Percentiles rank a stretch among this genome's conserved stretches.
These are phyloP conservation scores for Leccinum incarnatum DNA, from an alignment of 768 basidiomycete species.

Conservation along the genomic window DNA sequence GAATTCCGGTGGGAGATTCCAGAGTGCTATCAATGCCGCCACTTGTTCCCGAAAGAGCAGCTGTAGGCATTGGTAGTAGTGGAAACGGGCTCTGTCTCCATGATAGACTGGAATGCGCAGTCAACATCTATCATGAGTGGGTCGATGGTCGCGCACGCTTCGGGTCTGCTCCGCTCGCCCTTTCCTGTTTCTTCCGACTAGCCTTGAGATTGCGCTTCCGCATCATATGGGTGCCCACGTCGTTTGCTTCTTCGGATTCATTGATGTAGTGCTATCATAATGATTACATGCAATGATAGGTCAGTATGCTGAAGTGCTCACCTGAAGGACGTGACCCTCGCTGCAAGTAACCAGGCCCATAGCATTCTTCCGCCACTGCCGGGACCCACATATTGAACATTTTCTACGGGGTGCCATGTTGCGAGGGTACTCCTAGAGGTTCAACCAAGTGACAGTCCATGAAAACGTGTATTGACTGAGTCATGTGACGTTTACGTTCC, in stretches of 20 bases:
- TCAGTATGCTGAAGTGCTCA: slow-evolving; percentile 31
- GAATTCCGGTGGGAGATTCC: slow-evolving; percentile 77
- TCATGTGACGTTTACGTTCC: slow-evolving; percentile 13
- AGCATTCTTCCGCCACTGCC: slow-evolving; percentile 84
- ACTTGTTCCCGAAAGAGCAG: slow-evolving; percentile 78
- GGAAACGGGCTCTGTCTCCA: slow-evolving; percentile 71
- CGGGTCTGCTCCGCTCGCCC: slow-evolving; percentile 52
- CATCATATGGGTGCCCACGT: slow-evolving; percentile 58
- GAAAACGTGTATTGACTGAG: not conserved
- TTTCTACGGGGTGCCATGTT: slow-evolving; percentile 58
- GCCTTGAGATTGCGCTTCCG: slow-evolving; percentile 66
- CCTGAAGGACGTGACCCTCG: slow-evolving; percentile 90
- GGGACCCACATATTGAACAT: slow-evolving; percentile 79
- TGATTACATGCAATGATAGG: not conserved
- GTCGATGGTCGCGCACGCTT: slow-evolving; percentile 44
- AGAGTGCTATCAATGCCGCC: slow-evolving; percentile 50
- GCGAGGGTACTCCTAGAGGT: not conserved
- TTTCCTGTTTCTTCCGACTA: slow-evolving; percentile 49
- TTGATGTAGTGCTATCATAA: slow-evolving; percentile 70
- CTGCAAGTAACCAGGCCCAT: slow-evolving; percentile 83
- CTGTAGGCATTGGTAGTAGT: slow-evolving; percentile 84
- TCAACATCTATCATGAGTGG: not conserved
- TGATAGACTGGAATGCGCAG: slow-evolving; percentile 65
- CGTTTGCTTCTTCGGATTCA: slow-evolving; percentile 71
- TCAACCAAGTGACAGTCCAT: not conserved